Percentiles rank a stretch among this genome's conserved stretches.
Conservation (phyloP, 768 basidiomycete genomes). For the Crepidotus variabilis region DNA sequence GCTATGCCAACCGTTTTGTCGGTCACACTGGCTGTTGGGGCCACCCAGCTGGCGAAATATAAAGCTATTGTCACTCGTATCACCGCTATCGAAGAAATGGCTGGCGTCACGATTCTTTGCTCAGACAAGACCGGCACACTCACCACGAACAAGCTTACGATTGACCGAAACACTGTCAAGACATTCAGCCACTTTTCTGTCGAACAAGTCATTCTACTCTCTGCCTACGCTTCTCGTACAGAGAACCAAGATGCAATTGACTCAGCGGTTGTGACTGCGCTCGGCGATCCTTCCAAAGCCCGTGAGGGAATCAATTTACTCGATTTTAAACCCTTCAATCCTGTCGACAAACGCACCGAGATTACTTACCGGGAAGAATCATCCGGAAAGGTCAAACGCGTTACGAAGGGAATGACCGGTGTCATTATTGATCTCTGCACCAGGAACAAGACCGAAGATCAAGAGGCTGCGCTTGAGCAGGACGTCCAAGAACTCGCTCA, state of each 20-base stretch:
- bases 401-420: conserved; percentile 99
- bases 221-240: conserved; percentile 94
- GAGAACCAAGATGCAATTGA: conserved; percentile 99
- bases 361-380: conserved; percentile 94
- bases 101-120: conserved; percentile 97
- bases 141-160: conserved; percentile 99
- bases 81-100: conserved; percentile 97
- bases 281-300: conserved; percentile 68
- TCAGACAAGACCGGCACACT: conserved; percentile 98
- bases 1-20: conserved; percentile 99
- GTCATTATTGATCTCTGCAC: conserved; percentile 96
- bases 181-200: conserved; percentile 86
- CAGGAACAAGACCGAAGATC: conserved; percentile 91
- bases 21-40: conserved; percentile 97
- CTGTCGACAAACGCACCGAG: conserved; percentile 98
- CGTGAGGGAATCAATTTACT: conserved; percentile 92
- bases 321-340: conserved; percentile 99
- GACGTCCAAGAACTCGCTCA: conserved; percentile 95
- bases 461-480: conserved; percentile 85
- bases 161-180: conserved; percentile 87
- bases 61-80: conserved; percentile 99
- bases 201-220: conserved; percentile 88
- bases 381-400: conserved; percentile 94
- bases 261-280: conserved; percentile 74
- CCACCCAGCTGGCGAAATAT: conserved; percentile 97